Evolutionary conservation across 208 protist genomes (phyloP).

Genomic region (Acanthamoeba healyi): DNA sequence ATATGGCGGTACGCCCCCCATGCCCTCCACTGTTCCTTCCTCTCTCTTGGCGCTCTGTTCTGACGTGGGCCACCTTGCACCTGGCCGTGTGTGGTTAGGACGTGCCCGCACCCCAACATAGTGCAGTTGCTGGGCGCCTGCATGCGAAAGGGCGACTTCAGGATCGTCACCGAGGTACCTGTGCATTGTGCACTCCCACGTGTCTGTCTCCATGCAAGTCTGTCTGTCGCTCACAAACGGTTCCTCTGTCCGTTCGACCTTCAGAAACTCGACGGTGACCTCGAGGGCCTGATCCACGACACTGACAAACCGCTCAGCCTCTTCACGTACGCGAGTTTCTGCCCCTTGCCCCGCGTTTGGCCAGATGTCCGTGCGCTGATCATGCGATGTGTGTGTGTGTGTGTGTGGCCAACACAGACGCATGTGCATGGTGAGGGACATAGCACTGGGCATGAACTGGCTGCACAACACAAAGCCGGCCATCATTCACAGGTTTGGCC

Average conservation of each 20-base stretch:
- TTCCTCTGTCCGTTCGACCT: too few species aligned
- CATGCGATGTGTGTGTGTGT: neutral
- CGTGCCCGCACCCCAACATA: slow-evolving; percentile 64
- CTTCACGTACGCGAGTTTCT: slow-evolving; percentile 3
- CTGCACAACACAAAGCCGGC: slow-evolving; percentile 69
- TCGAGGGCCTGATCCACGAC: slow-evolving; percentile 47
- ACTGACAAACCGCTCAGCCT: slow-evolving; percentile 66
- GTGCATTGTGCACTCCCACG: neutral
- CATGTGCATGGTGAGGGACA: slow-evolving; percentile 67
- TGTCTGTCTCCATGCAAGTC: neutral
- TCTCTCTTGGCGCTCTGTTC: neutral
- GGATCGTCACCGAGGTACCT: slow-evolving; percentile 46
- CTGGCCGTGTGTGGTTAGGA: neutral
- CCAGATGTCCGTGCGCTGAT: neutral
- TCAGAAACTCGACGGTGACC: slow-evolving; percentile 37
- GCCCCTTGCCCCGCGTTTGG: neutral
- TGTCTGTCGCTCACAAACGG: neutral
- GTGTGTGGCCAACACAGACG: neutral
- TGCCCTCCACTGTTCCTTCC: neutral
- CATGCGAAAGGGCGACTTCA: slow-evolving; percentile 67
- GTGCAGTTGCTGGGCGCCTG: slow-evolving; percentile 56
- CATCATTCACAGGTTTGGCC: slow-evolving; percentile 60
- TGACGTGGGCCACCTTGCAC: neutral
- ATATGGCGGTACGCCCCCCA: slow-evolving; percentile 44
- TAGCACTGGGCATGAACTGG: slow-evolving; percentile 72